Evolutionary conservation across 2,329 filamentous ascomycete genomes (phyloP), one percentile per base, ranked within the genome.

Genomic region (Cordyceps javanica): DNA sequence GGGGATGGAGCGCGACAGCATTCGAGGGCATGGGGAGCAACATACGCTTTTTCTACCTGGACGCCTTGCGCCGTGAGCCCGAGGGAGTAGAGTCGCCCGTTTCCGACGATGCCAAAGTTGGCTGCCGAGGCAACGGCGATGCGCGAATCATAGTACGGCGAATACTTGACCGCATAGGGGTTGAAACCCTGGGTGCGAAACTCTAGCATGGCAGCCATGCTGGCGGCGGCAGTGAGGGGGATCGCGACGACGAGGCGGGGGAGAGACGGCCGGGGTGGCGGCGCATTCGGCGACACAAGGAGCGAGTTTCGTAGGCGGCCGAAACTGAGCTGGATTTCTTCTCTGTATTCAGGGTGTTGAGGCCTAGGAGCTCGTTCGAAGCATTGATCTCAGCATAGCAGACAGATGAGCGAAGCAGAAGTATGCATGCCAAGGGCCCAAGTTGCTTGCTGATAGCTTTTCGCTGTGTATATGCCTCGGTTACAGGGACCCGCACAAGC

Each of bases 141-240:
- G 62, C 92, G 87, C 63, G 90, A 94, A 77, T 97, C 94, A 77
- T 95, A 96, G 78, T 97, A 99, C 7, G 94, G 94, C 57, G 93
- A 97, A 80, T 97, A 99, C 75, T 97, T 96, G 73, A 97, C 91
- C 65, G 90, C 90, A 75, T 96, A 97, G 67, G 92, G 92, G 73
- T 97, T 96, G 81, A 85, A 97, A 67, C 94, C 94, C 70, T 90
- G 82, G 23, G 94, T 97, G 62, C 90, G 88, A 76, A 90, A 97
- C 75, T 97, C 91, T 66, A 97, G 87, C 91, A 97, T 97, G 69
- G 78, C 77, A 72, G 74, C 73, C 75, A 77, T 77, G 39, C 26
- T 44, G 28, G 60, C 64, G 61, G 61, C 60, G 45, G 51, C 21
- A 50, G 14, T 32, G 51, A 45, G 39, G 23, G 42, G 44, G 54